Evolutionary conservation across 345 rosid species (phyloP).

Genomic region (Lagerstroemia speciosa): DNA sequence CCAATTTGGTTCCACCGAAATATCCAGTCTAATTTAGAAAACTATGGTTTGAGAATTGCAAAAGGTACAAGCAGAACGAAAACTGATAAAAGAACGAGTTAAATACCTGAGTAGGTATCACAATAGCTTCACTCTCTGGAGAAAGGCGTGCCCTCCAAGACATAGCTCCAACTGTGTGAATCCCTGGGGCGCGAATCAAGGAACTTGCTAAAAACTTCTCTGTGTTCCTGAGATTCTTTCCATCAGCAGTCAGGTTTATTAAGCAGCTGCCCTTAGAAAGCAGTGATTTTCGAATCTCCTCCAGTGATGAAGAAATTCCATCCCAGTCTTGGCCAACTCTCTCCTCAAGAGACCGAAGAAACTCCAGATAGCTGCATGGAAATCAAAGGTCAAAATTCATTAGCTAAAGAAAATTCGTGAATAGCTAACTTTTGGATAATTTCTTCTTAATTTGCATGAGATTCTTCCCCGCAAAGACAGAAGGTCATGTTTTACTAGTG

Average conservation of each 20-base stretch:
- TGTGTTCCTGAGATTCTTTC: conserved; percentile 43
- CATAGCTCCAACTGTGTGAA: conserved; percentile 28
- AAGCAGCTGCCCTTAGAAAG: conserved; percentile 73
- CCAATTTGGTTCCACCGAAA: not conserved
- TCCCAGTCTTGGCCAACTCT: conserved; percentile 86
- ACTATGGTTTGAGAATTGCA: not conserved
- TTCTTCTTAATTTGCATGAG: not conserved
- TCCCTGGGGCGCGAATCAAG: conserved; percentile 76
- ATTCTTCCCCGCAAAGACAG: not conserved
- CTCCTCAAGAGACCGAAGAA: conserved; percentile 65
- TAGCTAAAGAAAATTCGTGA: not conserved
- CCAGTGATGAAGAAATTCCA: conserved; percentile 77
- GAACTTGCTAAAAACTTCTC: conserved; percentile 66
- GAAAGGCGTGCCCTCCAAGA: conserved; percentile 61
- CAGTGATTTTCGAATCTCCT: conserved; percentile 72
- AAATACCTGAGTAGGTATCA: conserved; percentile 85
- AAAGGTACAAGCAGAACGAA: not conserved
- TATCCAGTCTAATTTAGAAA: not conserved
- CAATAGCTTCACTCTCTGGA: conserved; percentile 74
- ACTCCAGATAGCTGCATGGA: conserved; percentile 67
- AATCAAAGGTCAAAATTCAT: conserved; percentile 7
- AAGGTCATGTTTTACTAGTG: not conserved
- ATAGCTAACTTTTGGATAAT: not conserved
- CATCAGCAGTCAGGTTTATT: conserved; percentile 84
- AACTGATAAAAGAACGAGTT: not conserved